Base-by-base conservation (phyloP, 192 early-diverging fungal genomes). In the Coemansia sp. region DNA sequence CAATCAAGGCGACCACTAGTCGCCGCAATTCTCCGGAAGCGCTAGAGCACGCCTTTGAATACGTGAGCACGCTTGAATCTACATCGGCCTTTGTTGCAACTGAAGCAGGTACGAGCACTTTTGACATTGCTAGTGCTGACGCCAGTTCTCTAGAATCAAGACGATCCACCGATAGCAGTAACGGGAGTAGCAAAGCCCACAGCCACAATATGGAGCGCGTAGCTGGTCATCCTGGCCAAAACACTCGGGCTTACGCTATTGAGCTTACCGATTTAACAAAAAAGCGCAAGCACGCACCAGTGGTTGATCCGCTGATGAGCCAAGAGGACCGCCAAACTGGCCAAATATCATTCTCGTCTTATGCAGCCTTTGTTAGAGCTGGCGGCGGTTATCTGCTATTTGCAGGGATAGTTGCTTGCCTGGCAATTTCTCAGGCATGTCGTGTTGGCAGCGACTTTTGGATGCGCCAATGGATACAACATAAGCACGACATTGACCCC, bases 261-360 rank as follows among this genome's bases (percentile, higher is more conserved):
- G 44, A 29, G 37, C 21, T 37, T 36, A 63, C 46, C 4, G 46
- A 55, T n/a, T 36, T 53, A 19, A 11, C 62, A 34, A 72, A 72
- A 39, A 53, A 58, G 2, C 55, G 21, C 42, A 65, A 37, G 29
- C 53, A 36, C 1, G 11, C 9, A n/a, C 23, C 12, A 29, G 50
- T 59, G 1, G 80, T 75, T 8, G 80, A 81, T 31, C 39, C 29
- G 29, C 78, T 94, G 12, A 97, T 95, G 91, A 82, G 87, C 53
- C 86, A 87, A 27, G 95, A 97, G 69, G 94, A 97, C 71, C 89
- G 91, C 11, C 76, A 80, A 4, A 90, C 88, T 1, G 95, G 95
- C 37, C 75, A 31, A 78, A 85, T 60, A 89, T 93, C 62, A 59
- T 80, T 68, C 69, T 64, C 14, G 34, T 68, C 64, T 85, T 95